Evolutionary conservation across 495 filamentous ascomycete species (phyloP).

Genomic region (Aspergillus sparsus): DNA sequence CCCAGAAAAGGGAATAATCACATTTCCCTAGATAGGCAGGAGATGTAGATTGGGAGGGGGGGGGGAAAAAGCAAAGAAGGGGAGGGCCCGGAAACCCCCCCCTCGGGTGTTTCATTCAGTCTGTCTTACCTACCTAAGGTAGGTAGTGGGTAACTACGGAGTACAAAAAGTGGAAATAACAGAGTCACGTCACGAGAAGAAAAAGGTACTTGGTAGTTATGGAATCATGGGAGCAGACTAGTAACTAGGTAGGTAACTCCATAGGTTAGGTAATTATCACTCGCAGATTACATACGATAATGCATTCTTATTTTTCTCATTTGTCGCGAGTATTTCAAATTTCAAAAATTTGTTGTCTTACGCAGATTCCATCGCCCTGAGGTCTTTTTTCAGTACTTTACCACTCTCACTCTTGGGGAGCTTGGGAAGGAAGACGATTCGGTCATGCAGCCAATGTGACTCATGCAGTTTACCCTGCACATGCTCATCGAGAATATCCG

Average conservation of each 20-base stretch:
- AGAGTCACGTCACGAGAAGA: too few species aligned
- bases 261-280: too few species aligned
- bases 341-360: constrained; percentile 4
- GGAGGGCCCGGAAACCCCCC: neutral
- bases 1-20: neutral
- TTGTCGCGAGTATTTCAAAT: neutral
- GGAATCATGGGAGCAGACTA: too few species aligned
- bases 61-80: neutral
- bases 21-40: neutral
- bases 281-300: too few species aligned
- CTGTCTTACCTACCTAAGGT: too few species aligned
- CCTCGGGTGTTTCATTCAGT: too few species aligned
- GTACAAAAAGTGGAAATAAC: too few species aligned
- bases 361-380: constrained; percentile 33
- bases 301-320: neutral
- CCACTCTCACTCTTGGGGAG: constrained; percentile 77
- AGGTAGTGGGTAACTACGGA: too few species aligned
- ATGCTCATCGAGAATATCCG: constrained; percentile 48
- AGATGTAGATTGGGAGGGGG: too few species aligned
- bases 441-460: constrained; percentile 27
- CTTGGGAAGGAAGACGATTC: constrained; percentile 65
- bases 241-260: too few species aligned
- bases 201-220: too few species aligned
- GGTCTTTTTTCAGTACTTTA: constrained; percentile 72
- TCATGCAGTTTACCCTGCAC: constrained; percentile 20